Conservation (phyloP, 2,329 filamentous ascomycete genomes). For the Orbilia oligospora region DNA sequence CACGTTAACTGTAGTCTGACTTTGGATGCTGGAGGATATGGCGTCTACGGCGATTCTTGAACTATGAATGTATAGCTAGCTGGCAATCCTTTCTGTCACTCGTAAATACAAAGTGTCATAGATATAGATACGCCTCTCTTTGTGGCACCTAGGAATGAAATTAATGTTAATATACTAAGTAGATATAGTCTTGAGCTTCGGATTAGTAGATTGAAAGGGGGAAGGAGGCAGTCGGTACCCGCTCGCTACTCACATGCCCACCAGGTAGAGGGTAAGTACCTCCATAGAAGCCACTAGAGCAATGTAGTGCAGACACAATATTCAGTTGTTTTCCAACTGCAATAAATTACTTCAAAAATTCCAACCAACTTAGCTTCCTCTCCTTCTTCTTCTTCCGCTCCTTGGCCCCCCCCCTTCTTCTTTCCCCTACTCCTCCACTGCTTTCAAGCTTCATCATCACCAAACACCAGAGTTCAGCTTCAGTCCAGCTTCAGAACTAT, state of each 20-base stretch:
- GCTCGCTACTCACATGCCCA: neutral
- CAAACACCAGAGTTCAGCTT: neutral
- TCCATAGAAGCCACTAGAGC: constrained; percentile 1
- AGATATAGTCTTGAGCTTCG: neutral
- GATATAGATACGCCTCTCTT: too few relatives aligned
- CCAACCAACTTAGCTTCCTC: neutral
- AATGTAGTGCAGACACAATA: constrained; percentile 4
- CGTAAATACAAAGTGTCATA: neutral
- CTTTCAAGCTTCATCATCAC: constrained; percentile 7
- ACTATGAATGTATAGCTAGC: neutral
- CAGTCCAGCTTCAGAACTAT: constrained; percentile 5
- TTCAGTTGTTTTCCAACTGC: neutral
- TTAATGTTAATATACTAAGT: too few relatives aligned
- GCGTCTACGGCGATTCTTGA: constrained; percentile 16
- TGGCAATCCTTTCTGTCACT: neutral
- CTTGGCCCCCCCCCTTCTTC: neutral
- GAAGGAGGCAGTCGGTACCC: too few relatives aligned
- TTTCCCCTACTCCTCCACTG: neutral
- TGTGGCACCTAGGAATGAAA: too few relatives aligned
- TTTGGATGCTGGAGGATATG: constrained; percentile 11
- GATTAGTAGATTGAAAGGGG: too few relatives aligned
- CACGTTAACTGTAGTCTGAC: neutral
- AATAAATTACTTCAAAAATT: constrained; percentile 13
- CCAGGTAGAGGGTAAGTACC: neutral
- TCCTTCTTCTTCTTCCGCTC: neutral